Conservation (phyloP, 2,329 filamentous ascomycete genomes). For the Alternaria sp. region DNA sequence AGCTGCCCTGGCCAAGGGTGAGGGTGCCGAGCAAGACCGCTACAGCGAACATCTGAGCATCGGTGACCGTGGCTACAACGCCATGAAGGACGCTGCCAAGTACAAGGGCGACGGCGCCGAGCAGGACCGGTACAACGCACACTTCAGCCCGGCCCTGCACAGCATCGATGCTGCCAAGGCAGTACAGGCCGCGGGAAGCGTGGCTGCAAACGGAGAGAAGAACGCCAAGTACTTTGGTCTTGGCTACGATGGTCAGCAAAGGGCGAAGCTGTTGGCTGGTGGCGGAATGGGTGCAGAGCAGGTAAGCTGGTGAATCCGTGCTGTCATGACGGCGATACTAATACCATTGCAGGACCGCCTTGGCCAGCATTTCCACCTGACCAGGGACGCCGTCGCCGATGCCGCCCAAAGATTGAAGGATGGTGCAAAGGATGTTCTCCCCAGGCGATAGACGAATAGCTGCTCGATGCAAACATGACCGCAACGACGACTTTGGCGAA, state of each 20-base stretch:
- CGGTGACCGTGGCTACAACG: slow-evolving; percentile 20
- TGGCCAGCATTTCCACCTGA: slow-evolving; percentile 40
- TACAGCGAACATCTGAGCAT: slow-evolving; percentile 32
- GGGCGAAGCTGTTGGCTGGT: slow-evolving; percentile 40
- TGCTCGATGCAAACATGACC: not conserved
- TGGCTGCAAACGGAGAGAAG: slow-evolving; percentile 34
- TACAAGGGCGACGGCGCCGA: slow-evolving; percentile 41
- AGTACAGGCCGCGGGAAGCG: slow-evolving; percentile 31
- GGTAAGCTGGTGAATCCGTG: slow-evolving; percentile 26
- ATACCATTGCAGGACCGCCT: slow-evolving; percentile 39
- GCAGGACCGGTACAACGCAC: slow-evolving; percentile 43
- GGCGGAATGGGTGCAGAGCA: slow-evolving; percentile 47
- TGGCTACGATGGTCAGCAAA: slow-evolving; percentile 42
- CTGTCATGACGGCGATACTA: not conserved
- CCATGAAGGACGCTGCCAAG: slow-evolving; percentile 26
- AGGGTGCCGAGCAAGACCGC: slow-evolving; percentile 38
- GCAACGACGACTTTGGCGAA: not conserved
- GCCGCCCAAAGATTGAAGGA: slow-evolving; percentile 42
- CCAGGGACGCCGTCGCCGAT: slow-evolving; percentile 28
- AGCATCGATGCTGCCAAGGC: slow-evolving; percentile 37
- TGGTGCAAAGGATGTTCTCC: slow-evolving; percentile 30
- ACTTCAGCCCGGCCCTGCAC: slow-evolving; percentile 37
- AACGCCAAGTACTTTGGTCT: slow-evolving; percentile 42
- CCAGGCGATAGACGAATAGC: slow-evolving; percentile 23
- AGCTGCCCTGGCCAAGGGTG: slow-evolving; percentile 23